Evolutionary conservation across 1,139 yeast genomes (phyloP), one percentile per base, ranked within the genome.

Genomic region (Insectozyma bohioensis): DNA sequence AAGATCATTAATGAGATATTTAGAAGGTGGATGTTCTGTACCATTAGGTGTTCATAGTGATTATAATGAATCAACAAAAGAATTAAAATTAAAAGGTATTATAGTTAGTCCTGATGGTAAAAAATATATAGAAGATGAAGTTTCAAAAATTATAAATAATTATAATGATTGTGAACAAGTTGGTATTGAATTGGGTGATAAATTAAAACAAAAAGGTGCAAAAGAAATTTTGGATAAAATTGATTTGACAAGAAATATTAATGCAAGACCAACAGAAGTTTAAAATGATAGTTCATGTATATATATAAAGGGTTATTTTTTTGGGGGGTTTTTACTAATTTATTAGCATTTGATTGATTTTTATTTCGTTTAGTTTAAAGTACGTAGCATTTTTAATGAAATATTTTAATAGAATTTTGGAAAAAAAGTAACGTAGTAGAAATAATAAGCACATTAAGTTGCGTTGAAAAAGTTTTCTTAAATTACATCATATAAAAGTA

Each of bases 21-120:
- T 92, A 40, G 97, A 92, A 63, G 98, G 98, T 40, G 98, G 98
- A 11, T 92, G 98, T 62, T 86, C 96, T 1, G 97, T 92, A 7
- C 98, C 98, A 8, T 85, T 92, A 46, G 98, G 98, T 30, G 95
- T 87, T 30, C 74, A 82, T 37, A 69, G 87, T n/a, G 50, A 54
- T 5, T 83, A 70, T 47, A 62, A 80, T 46, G 63, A 59, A 24
- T 52, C 47, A 2, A 67, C 76, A 0, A 57, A 67, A 21, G 45
- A 42, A 11, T 63, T 84, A 37, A 45, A 57, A 9, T 65, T 92
- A 45, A 75, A 75, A 41, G 95, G 88, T 5, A 72, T 85, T 28
- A 94, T 92, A 18, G 86, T 90, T 14, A 77, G 85, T 41, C 92
- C 92, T 6, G 95, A 90, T 54, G 98, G 98, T 12, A 58, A 61